Evolutionary conservation across 805 yeast genomes (phyloP), one percentile per base, ranked within the genome.

Genomic region (Hemisphaericaspora nanyangensis): DNA sequence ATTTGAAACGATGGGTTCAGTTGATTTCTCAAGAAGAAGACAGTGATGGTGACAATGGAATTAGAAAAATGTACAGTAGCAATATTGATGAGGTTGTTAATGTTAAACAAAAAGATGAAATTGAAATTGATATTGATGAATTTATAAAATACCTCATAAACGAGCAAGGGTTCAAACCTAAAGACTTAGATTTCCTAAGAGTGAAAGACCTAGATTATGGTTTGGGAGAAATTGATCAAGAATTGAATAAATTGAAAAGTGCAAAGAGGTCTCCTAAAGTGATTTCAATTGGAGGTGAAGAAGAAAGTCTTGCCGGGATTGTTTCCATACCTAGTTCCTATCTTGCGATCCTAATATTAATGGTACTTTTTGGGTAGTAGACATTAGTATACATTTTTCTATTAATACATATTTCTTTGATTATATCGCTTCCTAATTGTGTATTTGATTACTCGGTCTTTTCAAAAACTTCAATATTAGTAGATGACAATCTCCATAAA

Each of bases 401-500:
- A 15, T 32, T 17, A 25, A 16, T 10, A 22, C 38, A 15, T 16
- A 24, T 10, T 35, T 18, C 3, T 27, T 22, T 38, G 34, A 27
- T 37, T 42, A 11, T 50, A 8, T 22, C 26, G n/a, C n/a, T n/a
- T n/a, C n/a, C n/a, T n/a, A n/a, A n/a, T n/a, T n/a, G n/a, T n/a
- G n/a, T n/a, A n/a, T n/a, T n/a, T n/a, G n/a, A n/a, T n/a, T n/a
- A n/a, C n/a, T n/a, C 52, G 18, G 38, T 24, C 16, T 45, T 47
- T 25, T 56, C 65, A 37, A 69, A 51, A 2, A 64, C 79, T 1
- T 73, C 81, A 32, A 82, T 65, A 40, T 74, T 65, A 1, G 84
- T 79, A 25, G 76, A 66, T 16, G 85, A 71, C 18, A 84, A 48
- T 44, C 89, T 70, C 96, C 96, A 88, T 45, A 86, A 54, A 3